Conservation (phyloP, 108 stramenopile genomes). For the Cyclotella atomus region DNA sequence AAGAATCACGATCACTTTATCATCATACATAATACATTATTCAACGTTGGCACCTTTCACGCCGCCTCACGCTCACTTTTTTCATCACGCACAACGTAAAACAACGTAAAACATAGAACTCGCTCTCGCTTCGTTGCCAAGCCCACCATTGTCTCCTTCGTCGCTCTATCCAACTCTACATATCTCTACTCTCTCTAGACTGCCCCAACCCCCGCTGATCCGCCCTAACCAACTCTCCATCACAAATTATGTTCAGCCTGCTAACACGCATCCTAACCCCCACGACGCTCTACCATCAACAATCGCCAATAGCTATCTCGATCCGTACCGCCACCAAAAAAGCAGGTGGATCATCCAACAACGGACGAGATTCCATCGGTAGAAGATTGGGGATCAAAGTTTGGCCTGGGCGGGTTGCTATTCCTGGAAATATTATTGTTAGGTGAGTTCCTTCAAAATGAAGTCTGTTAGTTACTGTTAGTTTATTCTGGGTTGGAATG, state of each 20-base stretch:
- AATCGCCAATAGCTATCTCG: neutral
- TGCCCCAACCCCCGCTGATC: too few species aligned
- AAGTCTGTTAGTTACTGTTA: neutral
- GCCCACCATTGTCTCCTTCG: too few species aligned
- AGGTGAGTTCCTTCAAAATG: neutral
- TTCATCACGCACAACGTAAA: too few species aligned
- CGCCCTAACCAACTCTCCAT: too few species aligned
- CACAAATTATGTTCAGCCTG: neutral
- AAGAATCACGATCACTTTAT: too few species aligned
- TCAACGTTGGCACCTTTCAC: too few species aligned
- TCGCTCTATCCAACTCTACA: too few species aligned
- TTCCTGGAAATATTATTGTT: slow-evolving; percentile 93
- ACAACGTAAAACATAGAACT: too few species aligned
- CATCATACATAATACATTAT: too few species aligned
- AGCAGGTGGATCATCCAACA: slow-evolving; percentile 93
- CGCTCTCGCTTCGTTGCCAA: too few species aligned
- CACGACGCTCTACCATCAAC: neutral
- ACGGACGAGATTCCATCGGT: slow-evolving; percentile 95
- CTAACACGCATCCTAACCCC: neutral
- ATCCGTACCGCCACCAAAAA: slow-evolving; percentile 91
- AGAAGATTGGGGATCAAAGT: slow-evolving; percentile 96
- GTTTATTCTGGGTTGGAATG: neutral
- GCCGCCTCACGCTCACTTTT: too few species aligned
- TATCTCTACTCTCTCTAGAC: too few species aligned
- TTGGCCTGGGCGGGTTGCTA: slow-evolving; percentile 75